These are phyloP conservation scores for Alternaria metachromatica DNA, from an alignment of 2,329 filamentous ascomycete genomes.

Conservation along the genomic window DNA sequence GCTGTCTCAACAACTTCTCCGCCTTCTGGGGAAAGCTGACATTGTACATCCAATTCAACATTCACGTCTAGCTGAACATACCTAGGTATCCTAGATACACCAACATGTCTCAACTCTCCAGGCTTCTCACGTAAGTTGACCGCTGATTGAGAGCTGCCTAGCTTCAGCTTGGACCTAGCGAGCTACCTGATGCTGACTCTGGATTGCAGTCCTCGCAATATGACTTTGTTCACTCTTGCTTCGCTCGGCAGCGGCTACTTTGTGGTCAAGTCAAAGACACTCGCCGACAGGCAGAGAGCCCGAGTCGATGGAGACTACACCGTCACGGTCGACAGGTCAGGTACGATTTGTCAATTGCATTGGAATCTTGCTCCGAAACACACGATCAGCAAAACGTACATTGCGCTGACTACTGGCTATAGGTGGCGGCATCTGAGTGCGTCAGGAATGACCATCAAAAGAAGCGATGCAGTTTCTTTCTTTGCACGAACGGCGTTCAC, in stretches of 20 bases:
- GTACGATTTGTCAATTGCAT: constrained; percentile 15
- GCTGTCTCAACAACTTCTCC: constrained; percentile 6
- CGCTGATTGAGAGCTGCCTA: background rate
- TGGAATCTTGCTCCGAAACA: background rate
- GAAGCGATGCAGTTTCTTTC: background rate
- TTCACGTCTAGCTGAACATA: background rate
- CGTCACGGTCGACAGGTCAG: constrained; percentile 46
- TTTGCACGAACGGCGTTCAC: background rate
- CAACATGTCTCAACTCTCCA: constrained; percentile 38
- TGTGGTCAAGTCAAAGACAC: constrained; percentile 38
- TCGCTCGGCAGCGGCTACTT: constrained; percentile 44
- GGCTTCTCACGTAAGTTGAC: constrained; percentile 39
- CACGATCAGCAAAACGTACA: background rate
- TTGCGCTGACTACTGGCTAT: constrained; percentile 1
- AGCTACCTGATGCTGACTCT: constrained; percentile 20
- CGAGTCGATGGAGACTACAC: constrained; percentile 42
- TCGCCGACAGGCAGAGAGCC: constrained; percentile 39
- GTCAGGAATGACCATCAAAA: background rate
- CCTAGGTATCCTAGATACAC: background rate
- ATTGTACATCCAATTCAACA: background rate
- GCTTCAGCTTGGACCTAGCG: constrained; percentile 8
- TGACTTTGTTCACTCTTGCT: constrained; percentile 39
- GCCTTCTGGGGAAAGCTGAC: background rate
- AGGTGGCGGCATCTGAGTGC: constrained; percentile 16
- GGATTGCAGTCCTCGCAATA: constrained; percentile 37